Percentiles rank a stretch among this genome's conserved stretches.
Evolutionary conservation across 495 filamentous ascomycete species (phyloP).

Genomic region (Baudoinia panamericana): DNA sequence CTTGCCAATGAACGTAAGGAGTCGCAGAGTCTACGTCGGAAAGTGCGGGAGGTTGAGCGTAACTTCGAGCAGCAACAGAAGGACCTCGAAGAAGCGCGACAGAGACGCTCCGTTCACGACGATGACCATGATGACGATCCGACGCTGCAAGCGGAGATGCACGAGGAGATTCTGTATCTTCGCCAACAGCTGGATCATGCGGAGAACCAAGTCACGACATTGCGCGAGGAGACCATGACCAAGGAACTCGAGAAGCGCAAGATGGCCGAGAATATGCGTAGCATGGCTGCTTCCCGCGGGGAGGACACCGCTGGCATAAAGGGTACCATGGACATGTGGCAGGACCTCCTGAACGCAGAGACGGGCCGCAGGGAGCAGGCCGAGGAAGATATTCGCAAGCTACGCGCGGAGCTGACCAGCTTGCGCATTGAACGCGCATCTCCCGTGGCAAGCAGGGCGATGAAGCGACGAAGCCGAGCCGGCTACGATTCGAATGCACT

Average conservation of each 20-base stretch:
- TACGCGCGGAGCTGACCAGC: slow-evolving; percentile 62
- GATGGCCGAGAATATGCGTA: slow-evolving; percentile 64
- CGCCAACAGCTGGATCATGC: slow-evolving; percentile 74
- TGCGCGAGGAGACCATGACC: slow-evolving; percentile 59
- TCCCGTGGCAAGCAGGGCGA: slow-evolving; percentile 8
- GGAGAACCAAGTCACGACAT: slow-evolving; percentile 66
- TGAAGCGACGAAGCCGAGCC: slow-evolving; percentile 9
- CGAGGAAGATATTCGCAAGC: slow-evolving; percentile 71
- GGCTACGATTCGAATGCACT: slow-evolving; percentile 19
- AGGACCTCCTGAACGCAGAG: slow-evolving; percentile 89
- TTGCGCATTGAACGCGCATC: slow-evolving; percentile 20
- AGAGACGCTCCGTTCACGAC: slow-evolving; percentile 14
- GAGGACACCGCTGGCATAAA: slow-evolving; percentile 59
- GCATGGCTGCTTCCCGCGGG: slow-evolving; percentile 48
- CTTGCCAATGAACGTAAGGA: slow-evolving; percentile 79
- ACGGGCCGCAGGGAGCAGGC: slow-evolving; percentile 78
- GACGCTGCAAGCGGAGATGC: slow-evolving; percentile 55
- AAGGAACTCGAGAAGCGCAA: slow-evolving; percentile 70
- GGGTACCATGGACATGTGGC: slow-evolving; percentile 87
- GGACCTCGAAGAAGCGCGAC: slow-evolving; percentile 40
- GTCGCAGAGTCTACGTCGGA: slow-evolving; percentile 62
- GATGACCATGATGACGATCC: slow-evolving; percentile 44
- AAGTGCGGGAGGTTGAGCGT: slow-evolving; percentile 74
- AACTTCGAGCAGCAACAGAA: slow-evolving; percentile 61
- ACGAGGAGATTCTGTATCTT: slow-evolving; percentile 73